Evolutionary conservation across 352 stramenopile genomes (phyloP).

Genomic region (Globisporangium uncinulatum): DNA sequence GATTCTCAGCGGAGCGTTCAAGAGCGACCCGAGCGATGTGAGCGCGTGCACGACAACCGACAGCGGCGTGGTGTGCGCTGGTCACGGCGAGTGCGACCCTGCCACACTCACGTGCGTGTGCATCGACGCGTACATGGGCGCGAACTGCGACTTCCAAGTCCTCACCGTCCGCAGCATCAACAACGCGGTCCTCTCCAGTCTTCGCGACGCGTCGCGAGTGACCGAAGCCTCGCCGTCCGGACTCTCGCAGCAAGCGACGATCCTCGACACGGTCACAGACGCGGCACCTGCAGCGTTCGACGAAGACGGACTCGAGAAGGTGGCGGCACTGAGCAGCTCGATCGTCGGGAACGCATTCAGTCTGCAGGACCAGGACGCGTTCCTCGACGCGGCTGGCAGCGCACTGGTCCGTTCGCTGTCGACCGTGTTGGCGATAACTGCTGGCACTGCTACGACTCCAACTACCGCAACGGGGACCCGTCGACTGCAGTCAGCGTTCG

Average conservation of each 20-base stretch:
- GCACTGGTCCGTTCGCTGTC: slow-evolving; percentile 44
- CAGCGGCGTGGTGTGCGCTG: slow-evolving; percentile 18
- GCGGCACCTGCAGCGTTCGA: slow-evolving; percentile 29
- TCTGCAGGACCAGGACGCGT: slow-evolving; percentile 26
- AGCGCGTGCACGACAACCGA: slow-evolving; percentile 7
- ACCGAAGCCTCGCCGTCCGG: slow-evolving; percentile 37
- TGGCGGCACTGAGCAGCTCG: slow-evolving; percentile 30
- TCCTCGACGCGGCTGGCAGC: slow-evolving; percentile 33
- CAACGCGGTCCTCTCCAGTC: slow-evolving; percentile 34
- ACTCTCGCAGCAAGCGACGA: slow-evolving; percentile 47
- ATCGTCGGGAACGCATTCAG: slow-evolving; percentile 45
- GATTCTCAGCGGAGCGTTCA: slow-evolving; percentile 39
- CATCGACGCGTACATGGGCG: slow-evolving; percentile 32
- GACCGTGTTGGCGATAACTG: slow-evolving; percentile 24
- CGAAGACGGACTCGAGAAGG: slow-evolving; percentile 19
- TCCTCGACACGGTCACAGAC: slow-evolving; percentile 39
- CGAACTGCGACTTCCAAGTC: slow-evolving; percentile 32
- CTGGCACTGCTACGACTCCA: background rate
- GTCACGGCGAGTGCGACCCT: slow-evolving; percentile 25
- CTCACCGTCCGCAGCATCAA: slow-evolving; percentile 31
- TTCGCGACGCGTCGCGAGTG: slow-evolving; percentile 17
- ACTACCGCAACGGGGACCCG: background rate
- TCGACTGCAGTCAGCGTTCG: background rate
- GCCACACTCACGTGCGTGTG: slow-evolving; percentile 26
- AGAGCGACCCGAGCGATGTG: background rate